Base-by-base conservation (phyloP, 768 basidiomycete genomes). In the Russula dissimulans region DNA sequence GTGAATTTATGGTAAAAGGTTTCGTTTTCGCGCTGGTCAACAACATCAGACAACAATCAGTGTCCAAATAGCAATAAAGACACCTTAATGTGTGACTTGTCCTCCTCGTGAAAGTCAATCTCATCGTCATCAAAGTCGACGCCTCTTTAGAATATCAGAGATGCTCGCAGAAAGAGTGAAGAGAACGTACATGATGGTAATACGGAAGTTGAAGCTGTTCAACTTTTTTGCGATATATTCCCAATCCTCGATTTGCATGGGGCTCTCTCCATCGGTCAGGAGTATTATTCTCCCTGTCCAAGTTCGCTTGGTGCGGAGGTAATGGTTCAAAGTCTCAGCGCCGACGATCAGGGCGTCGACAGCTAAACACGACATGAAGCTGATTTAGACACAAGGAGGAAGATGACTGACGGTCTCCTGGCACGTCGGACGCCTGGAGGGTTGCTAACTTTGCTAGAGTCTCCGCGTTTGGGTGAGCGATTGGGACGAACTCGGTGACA, bases 301-400 rank as follows among this genome's bases (percentile, higher is more conserved):
- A 0, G 85, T 82, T 67, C 81, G 82, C 72, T 91, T 97, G 22
- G 73, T 82, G 34, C 70, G 77, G 39, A 94, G 77, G 67, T 89
- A 81, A 1, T 72, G 67, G 38, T 80, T 78, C 67, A 97, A 87
- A 3, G 89, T 87, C 70, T 95, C 86, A 53, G 92, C 79, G 3
- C 80, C 91, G 9, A 97, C 91, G 62, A 97, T 86, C 34, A 97
- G 72, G 5, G 86, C 93, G 65, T 95, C 92, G 57, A 97, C 79
- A 3, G 91, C 94, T 89, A 67, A 5, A 53, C 15, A 7, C 5
- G 15, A 54, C 51, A 22, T 54, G 43, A 46, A 46, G 56, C 22
- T 57, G 18, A 17, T 18, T 5, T 7, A 36, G 4, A 46, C 50
- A 36, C 29, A 49, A 11, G 42, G 29, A 42, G 26, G 42, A 42